Evolutionary conservation across 1,139 yeast species (phyloP), one percentile per base, ranked within the genome.

Genomic region (Debaryomycetaceae sp.): DNA sequence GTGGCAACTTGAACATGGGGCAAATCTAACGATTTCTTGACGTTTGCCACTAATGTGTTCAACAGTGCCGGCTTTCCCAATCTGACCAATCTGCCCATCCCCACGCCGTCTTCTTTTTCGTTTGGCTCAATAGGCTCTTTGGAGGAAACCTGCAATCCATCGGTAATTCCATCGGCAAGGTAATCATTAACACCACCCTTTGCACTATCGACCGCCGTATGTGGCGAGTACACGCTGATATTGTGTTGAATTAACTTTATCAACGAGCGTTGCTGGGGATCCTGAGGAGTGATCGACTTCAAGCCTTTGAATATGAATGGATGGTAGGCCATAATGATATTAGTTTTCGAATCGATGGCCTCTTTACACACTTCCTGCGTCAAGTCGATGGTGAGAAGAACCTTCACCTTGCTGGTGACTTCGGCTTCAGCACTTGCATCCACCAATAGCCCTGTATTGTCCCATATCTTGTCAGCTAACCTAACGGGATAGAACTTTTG

Each of bases 141-240:
- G 1, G 59, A 50, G 24, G 45, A 48, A 20, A 60, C 59, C 20
- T 54, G 51, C 8, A 57, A 49, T 0, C 60, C 61, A 6, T 59
- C 56, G 1, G 80, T 61, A 13, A 88, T 66, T 0, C 88, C 87
- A 39, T 79, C 81, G 0, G 81, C 87, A 37, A 93, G 72, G 85
- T 96, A 93, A 60, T 90, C 98, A 55, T 91, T 93, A 47, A 95
- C 97, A 24, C 99, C 99, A 8, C 87, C 89, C 14, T 66, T 65
- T 8, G 95, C 96, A 33, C 97, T 95, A 65, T 95, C 99, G 2
- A 93, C 87, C 0, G 98, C 93, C 0, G 99, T 91, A 59, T 95
- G 99, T 14, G 99, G 99, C 43, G 86, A 87, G 62, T 93, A 93
- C 1, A 95, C 99, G 46, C 91, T 81, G 49, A 93, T 79, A 14